Conservation (phyloP, 1,284 basidiomycete genomes). For the Sparassis latifolia region DNA sequence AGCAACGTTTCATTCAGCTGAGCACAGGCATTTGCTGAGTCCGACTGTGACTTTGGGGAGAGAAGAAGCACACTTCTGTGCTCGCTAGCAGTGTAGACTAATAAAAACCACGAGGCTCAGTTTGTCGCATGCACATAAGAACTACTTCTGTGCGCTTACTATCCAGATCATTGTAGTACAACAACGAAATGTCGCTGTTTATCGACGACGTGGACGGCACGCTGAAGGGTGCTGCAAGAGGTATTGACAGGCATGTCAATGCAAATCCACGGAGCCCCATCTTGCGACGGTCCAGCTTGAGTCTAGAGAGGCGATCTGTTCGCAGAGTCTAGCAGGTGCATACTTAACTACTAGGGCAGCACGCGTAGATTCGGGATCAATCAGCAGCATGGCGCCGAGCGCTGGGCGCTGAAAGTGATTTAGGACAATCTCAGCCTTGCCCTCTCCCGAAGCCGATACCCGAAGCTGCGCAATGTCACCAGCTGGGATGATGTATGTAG, state of each 20-base stretch:
- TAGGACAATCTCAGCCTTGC: no score
- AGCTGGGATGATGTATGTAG: no score
- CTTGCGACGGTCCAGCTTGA: no score
- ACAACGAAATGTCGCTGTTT: conserved; percentile 17
- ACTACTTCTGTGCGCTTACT: conserved; percentile 8
- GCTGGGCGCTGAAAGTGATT: no score
- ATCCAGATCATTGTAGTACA: conserved; percentile 25
- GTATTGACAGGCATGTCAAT: background rate
- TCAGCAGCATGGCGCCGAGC: no score
- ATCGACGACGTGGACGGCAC: conserved; percentile 11
- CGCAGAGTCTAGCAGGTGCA: no score
- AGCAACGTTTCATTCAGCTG: conserved; percentile 22
- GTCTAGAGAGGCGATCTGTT: no score
- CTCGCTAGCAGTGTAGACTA: conserved; percentile 15
- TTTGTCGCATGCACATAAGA: background rate
- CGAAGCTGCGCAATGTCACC: no score
- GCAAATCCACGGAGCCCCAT: no score
- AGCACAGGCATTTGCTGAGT: conserved; percentile 17
- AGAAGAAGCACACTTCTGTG: conserved; percentile 22
- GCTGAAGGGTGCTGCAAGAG: conserved; percentile 7
- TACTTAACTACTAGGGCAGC: no score
- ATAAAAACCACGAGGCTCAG: background rate
- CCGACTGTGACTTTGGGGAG: conserved; percentile 10
- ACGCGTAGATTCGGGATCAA: no score
- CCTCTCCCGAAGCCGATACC: no score